A percentile compares a stretch with the other conserved stretches of the same genome.
These are phyloP conservation scores for Cornus suecica DNA, from an alignment of 148 eudicot genomes.

Conservation along the genomic window DNA sequence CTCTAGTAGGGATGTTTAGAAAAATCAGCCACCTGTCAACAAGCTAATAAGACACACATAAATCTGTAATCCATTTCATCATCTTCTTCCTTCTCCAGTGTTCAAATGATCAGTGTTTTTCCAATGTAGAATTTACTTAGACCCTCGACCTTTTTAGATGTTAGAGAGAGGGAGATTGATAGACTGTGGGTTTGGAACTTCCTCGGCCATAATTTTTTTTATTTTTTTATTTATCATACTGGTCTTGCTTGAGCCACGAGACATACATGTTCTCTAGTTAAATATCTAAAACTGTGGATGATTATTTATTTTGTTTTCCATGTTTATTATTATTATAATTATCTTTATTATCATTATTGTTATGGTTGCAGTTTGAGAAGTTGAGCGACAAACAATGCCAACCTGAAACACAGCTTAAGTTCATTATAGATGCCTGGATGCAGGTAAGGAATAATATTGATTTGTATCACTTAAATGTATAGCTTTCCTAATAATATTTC, in stretches of 20 bases:
- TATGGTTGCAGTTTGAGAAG: constrained; percentile 67
- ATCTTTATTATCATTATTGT: too few species aligned
- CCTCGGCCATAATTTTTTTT: not conserved
- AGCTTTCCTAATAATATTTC: not conserved
- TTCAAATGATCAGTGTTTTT: not conserved
- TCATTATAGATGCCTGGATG: constrained; percentile 81
- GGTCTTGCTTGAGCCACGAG: not conserved
- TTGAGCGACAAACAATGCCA: constrained; percentile 73
- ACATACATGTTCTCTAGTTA: not conserved
- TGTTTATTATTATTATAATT: too few species aligned
- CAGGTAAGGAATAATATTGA: constrained; percentile 49
- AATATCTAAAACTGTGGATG: not conserved
- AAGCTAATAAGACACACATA: too few species aligned
- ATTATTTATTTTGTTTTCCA: too few species aligned
- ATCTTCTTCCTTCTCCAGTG: not conserved
- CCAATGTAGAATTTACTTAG: not conserved
- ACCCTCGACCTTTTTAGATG: not conserved
- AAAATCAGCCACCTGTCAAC: not conserved
- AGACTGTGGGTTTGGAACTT: not conserved
- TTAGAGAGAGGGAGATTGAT: not conserved
- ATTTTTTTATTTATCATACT: not conserved
- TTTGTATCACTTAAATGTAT: not conserved
- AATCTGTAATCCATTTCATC: not conserved
- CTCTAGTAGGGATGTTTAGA: not conserved
- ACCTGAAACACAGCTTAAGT: constrained; percentile 82